phyloP scores from a whole-genome alignment of 1,284 basidiomycete species.

The Gymnopus androsaceus region DNA sequence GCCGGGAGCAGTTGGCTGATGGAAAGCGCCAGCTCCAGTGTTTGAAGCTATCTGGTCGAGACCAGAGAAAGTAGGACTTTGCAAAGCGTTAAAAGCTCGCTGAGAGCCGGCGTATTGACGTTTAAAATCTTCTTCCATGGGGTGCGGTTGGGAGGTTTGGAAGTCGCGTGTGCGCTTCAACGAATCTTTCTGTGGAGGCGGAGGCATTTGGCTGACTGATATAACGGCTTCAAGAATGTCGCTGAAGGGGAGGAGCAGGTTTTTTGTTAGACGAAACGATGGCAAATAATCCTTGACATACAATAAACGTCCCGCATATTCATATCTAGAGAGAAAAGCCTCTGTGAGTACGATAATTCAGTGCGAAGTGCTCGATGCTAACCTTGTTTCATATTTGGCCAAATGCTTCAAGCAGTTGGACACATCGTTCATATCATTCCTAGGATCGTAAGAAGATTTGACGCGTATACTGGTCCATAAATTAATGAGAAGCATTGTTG shows the following conservation, averaged over 20 bases:
- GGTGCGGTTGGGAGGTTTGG: background rate
- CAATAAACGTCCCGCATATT: slow-evolving; percentile 5
- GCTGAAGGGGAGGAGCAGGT: background rate
- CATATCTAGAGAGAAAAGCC: background rate
- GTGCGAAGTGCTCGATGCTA: background rate
- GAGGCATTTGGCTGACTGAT: slow-evolving; percentile 4
- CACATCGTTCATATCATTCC: slow-evolving; percentile 65
- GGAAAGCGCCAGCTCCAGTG: background rate
- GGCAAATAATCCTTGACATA: background rate
- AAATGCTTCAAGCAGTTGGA: slow-evolving; percentile 66
- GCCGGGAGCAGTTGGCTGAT: background rate
- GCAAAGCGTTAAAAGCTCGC: background rate
- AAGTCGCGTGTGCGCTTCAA: background rate
- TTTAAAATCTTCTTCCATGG: background rate
- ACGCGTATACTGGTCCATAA: slow-evolving; percentile 67
- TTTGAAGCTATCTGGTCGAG: background rate
- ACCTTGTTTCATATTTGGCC: slow-evolving; percentile 38
- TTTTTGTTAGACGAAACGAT: background rate
- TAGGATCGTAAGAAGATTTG: slow-evolving; percentile 49
- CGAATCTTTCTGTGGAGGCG: background rate
- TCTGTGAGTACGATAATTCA: background rate
- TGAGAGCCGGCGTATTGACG: background rate
- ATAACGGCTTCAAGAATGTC: slow-evolving; percentile 6
- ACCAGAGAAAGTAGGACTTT: no score
- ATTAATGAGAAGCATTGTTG: slow-evolving; percentile 69